Base-by-base conservation (phyloP, 192 early-diverging fungal genomes). In the Rhizoclosmatium sp. region DNA sequence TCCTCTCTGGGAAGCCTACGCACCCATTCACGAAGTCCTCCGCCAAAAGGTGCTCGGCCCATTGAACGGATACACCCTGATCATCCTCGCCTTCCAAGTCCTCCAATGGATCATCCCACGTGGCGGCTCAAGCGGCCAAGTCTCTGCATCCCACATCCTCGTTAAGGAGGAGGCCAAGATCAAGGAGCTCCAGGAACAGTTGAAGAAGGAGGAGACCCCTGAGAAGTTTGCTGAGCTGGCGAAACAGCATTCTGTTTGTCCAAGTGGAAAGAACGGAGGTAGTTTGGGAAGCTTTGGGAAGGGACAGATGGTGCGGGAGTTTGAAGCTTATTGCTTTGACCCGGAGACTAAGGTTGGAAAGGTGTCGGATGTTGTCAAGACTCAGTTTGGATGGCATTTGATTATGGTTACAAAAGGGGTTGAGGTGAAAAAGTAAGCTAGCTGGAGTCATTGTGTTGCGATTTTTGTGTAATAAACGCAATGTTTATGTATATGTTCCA, bases 201-300 rank as follows among this genome's bases (percentile, higher is more conserved):
- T 80, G 5, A 54, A 67, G 3, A 67, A 68, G 44, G 72, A 75
- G 16, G 12, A 69, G 10, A n/a, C 31, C 12, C 59, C 31, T 7
- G 85, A 81, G n/a, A 77, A 86, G 62, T 89, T 99, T 23, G 88
- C 79, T 0, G 89, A 92, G 16, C 78, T 98, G 14, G 98, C 98
- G 1, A 80, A 86, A 3, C 85, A 84, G 47, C 88, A 96, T 76
- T 94, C 92, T 41, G 95, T 97, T 76, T 99, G 98, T 80, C 92
- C 91, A 14, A 94, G 93, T 47, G 96, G 96, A 0, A 95, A 93
- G 68, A 82, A 89, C 23, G 91, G 92, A 12, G 98, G 98, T 14
- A 96, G 97, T 88, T 79, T 99, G 14, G 94, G 94, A 0, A 87
- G 80, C 42, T 98, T 99, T 90, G 92, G 92, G 51, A 85, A 82